Evolutionary conservation across 2,329 filamentous ascomycete species (phyloP).

Genomic region (Trichoderma sp.): DNA sequence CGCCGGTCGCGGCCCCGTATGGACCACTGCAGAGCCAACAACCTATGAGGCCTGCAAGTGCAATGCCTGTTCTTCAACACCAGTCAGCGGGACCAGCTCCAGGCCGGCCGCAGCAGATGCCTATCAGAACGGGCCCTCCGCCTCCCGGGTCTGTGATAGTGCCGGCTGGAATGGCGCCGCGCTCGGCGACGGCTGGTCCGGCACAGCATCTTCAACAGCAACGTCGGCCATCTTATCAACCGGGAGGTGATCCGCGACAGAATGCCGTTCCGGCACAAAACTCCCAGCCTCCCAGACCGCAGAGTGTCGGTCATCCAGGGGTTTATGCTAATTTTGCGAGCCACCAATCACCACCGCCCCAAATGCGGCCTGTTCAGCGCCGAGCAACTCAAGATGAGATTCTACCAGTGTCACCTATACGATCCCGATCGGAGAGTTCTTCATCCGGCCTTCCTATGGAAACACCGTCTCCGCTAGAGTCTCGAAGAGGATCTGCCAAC

Average conservation of each 20-base stretch:
- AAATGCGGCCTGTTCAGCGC: conserved; percentile 5
- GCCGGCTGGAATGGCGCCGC: conserved; percentile 2
- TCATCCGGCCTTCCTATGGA: conserved; percentile 20
- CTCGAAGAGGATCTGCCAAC: conserved; percentile 20
- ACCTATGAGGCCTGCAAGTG: conserved; percentile 16
- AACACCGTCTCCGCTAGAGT: conserved; percentile 22
- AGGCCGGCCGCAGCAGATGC: conserved; percentile 9
- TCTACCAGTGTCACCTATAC: conserved; percentile 20
- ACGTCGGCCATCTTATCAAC: neutral
- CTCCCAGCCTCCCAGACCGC: conserved; percentile 9
- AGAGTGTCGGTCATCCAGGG: conserved; percentile 10
- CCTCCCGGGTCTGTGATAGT: neutral
- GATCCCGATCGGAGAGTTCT: conserved; percentile 21
- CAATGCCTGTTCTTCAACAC: conserved; percentile 17
- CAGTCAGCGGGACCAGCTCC: neutral
- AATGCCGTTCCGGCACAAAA: neutral
- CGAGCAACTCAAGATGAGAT: conserved; percentile 16
- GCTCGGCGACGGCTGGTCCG: neutral
- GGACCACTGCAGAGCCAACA: conserved; percentile 12
- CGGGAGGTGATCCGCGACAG: neutral
- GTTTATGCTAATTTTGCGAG: neutral
- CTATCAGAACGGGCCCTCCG: neutral
- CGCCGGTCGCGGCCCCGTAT: neutral
- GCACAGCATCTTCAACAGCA: conserved; percentile 10
- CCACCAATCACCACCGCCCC: neutral